Base-by-base conservation (phyloP, 2,329 filamentous ascomycete genomes). In the Shiraia sp. region DNA sequence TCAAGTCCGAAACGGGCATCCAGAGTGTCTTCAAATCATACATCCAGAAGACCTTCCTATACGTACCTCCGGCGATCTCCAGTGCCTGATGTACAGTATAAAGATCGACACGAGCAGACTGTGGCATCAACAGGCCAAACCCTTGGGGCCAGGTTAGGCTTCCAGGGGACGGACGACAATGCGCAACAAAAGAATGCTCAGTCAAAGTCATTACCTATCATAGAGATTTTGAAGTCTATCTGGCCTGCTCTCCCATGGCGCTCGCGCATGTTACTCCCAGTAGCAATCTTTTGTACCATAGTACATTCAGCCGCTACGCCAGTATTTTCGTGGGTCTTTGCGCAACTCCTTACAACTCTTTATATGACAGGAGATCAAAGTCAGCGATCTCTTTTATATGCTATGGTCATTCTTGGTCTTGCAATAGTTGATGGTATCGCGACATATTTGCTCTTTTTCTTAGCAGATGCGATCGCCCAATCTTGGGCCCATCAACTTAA, bases 401-500 rank as follows among this genome's bases (percentile, higher is more conserved):
- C 89, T 0, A 67, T 90, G 10, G 74, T 76, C 1, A 82, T 96
- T 4, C 70, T 92, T 0, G 79, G 75, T 0, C 76, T 96, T 4
- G 85, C 89, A 0, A 55, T 83, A 10, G 60, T 78, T 0, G 89
- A 95, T 51, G 86, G 83, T 0, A 30, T 81, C 1, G 76, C 83
- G 10, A 82, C 79, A 0, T 92, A 85, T 28, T 63, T 78, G 0
- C 82, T 85, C 45, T 83, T 87, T 26, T 91, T 86, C 60, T 70
- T 88, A 7, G 76, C 95, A 5, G 90, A 95, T 51, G 72, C 75
- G 17, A 81, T 78, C 10, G 88, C 82, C 1, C 87, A 95, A 59
- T 66, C 77, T 1, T 97, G 92, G 92, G 78, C 91, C 10, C 83
- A 92, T 55, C 69, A 71, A 0, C 75, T 95, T 8, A 85, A 91